Evolutionary conservation across 192 early-diverging fungal species (phyloP).

Genomic region (Linnemannia zychae): DNA sequence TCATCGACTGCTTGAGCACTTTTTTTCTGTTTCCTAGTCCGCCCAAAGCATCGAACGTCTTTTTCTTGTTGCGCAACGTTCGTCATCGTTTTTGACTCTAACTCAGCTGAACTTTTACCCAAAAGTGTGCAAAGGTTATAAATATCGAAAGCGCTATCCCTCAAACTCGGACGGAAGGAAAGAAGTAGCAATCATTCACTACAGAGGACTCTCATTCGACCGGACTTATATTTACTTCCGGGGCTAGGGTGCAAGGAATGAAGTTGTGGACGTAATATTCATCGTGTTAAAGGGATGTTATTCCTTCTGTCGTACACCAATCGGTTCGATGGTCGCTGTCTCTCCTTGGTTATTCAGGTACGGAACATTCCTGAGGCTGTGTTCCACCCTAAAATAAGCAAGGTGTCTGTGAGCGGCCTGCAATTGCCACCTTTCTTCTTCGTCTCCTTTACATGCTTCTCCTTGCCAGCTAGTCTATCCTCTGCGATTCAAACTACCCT

Average conservation of each 20-base stretch:
- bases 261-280: background rate
- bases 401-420: too few relatives aligned
- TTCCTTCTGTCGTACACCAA: background rate
- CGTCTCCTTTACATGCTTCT: too few relatives aligned
- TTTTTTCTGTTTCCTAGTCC: background rate
- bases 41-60: background rate
- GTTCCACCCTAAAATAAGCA: too few relatives aligned
- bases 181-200: background rate
- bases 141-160: background rate
- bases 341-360: background rate
- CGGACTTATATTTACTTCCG: background rate
- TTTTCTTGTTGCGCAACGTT: background rate
- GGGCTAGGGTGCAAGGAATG: background rate
- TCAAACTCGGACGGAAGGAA: background rate
- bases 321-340: background rate
- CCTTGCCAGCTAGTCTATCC: too few relatives aligned
- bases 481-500: too few relatives aligned
- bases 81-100: background rate
- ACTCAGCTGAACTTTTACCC: too few relatives aligned
- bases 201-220: background rate
- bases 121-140: background rate
- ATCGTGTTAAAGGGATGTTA: too few relatives aligned
- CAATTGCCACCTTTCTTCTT: too few relatives aligned
- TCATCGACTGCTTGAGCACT: background rate
- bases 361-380: too few relatives aligned